Conservation (phyloP, 805 yeast genomes). For the Monosporozyma yasuniensis region DNA sequence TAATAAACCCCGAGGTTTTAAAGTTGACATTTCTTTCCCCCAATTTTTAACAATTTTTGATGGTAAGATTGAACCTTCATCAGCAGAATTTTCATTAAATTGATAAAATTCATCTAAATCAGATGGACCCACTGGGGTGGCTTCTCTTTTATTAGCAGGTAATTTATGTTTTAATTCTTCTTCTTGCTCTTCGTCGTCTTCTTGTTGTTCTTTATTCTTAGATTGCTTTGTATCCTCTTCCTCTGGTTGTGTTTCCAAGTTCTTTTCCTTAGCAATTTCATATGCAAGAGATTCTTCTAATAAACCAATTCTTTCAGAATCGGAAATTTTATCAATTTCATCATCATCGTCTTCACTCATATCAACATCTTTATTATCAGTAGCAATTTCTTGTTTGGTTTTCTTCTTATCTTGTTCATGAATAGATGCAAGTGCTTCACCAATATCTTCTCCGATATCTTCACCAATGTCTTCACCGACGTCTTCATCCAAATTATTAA, state of each 20-base stretch:
- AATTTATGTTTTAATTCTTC: slow-evolving; percentile 26
- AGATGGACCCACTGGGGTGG: neutral
- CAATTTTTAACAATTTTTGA: slow-evolving; percentile 62
- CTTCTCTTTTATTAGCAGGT: slow-evolving; percentile 10
- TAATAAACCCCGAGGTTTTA: slow-evolving; percentile 59
- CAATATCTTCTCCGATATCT: slow-evolving; percentile 27
- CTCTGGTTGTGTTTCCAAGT: neutral
- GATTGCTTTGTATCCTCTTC: slow-evolving; percentile 21
- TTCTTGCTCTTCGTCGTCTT: slow-evolving; percentile 25
- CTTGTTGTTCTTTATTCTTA: slow-evolving; percentile 20
- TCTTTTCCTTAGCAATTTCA: slow-evolving; percentile 14
- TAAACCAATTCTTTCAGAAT: slow-evolving; percentile 24
- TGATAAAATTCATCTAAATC: slow-evolving; percentile 41
- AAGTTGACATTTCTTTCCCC: slow-evolving; percentile 39
- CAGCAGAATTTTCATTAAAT: slow-evolving; percentile 48
- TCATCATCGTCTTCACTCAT: slow-evolving; percentile 22
- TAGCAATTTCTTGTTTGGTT: neutral
- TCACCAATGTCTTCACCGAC: slow-evolving; percentile 23
- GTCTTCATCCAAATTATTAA: slow-evolving; percentile 2
- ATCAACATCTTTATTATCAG: neutral
- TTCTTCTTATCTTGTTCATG: neutral
- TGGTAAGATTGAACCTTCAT: slow-evolving; percentile 56
- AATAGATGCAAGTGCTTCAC: slow-evolving; percentile 14
- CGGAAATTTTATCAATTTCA: slow-evolving; percentile 26
- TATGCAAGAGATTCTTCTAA: slow-evolving; percentile 14